These are phyloP conservation scores for Pholiota microspora DNA, from an alignment of 768 basidiomycete genomes.

Conservation along the genomic window DNA sequence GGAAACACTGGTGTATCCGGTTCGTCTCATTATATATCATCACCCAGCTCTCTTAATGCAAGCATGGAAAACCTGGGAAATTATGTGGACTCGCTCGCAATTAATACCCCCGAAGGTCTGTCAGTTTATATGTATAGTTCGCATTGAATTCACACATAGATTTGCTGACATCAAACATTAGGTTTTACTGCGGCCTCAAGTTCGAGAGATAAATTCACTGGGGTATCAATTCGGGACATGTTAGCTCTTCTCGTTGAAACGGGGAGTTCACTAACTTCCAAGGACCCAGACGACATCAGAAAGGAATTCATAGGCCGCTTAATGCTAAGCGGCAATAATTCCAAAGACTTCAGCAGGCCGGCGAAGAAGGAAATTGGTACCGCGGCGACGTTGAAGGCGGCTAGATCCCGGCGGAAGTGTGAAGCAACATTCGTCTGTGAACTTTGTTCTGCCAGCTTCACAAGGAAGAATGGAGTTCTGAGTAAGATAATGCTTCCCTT, in stretches of 20 bases:
- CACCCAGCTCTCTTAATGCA: not conserved
- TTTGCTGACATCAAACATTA: not conserved
- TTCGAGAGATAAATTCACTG: not conserved
- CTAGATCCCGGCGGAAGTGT: conserved; percentile 16
- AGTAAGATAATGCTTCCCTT: conserved; percentile 17
- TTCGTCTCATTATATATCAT: not conserved
- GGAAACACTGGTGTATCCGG: not conserved
- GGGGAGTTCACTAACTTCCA: not conserved
- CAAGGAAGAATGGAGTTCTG: conserved; percentile 25
- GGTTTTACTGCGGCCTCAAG: not conserved
- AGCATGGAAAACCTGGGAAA: not conserved
- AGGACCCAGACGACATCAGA: not conserved
- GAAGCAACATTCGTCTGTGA: conserved; percentile 22
- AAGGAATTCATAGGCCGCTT: not conserved
- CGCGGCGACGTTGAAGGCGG: conserved; percentile 15
- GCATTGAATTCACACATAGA: no score
- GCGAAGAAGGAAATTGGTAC: conserved; percentile 18
- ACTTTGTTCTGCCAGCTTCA: conserved; percentile 22
- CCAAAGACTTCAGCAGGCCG: conserved; percentile 10
- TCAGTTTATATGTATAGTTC: no score
- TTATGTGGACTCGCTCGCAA: not conserved
- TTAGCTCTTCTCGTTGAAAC: not conserved
- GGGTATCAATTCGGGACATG: conserved; percentile 3
- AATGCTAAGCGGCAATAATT: not conserved
- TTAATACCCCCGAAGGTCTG: not conserved